Percentiles rank a stretch among this genome's conserved stretches.
phyloP scores from a whole-genome alignment of 2,329 filamentous ascomycete genomes.

The Talaromyces sp. region DNA sequence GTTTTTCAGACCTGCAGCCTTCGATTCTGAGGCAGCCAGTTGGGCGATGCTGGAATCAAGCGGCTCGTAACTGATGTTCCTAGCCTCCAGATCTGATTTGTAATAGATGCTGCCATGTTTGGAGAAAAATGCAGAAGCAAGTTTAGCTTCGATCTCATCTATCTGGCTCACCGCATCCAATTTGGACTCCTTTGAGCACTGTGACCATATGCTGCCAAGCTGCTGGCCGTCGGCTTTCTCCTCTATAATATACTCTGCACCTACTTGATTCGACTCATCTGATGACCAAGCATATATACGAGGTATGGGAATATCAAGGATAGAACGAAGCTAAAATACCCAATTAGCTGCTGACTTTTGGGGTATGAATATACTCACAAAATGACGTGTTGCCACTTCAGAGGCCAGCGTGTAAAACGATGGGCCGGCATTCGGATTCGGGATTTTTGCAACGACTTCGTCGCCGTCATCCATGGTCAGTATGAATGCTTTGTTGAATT shows the following conservation, averaged over 20 bases:
- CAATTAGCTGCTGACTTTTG: not conserved
- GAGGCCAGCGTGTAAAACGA: constrained; percentile 16
- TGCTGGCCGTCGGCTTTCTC: constrained; percentile 25
- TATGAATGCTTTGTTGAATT: constrained; percentile 19
- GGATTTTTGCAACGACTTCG: constrained; percentile 14
- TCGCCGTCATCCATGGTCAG: constrained; percentile 18
- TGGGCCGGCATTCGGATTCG: constrained; percentile 14
- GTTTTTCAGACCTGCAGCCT: not conserved
- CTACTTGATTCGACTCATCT: constrained; percentile 28
- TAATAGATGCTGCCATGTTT: constrained; percentile 18
- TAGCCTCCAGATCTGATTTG: constrained; percentile 10
- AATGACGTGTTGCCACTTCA: constrained; percentile 19
- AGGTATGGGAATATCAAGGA: constrained; percentile 28
- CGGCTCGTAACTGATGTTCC: not conserved
- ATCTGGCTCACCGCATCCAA: constrained; percentile 12
- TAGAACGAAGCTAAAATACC: constrained; percentile 9
- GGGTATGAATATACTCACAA: constrained; percentile 13
- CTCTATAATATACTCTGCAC: constrained; percentile 37
- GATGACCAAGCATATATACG: constrained; percentile 29
- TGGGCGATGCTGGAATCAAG: not conserved
- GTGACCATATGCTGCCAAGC: constrained; percentile 25
- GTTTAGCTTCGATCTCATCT: constrained; percentile 16
- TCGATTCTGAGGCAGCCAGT: not conserved
- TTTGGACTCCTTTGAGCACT: constrained; percentile 9
- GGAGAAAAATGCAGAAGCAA: constrained; percentile 14